Percentiles rank a stretch among this genome's conserved stretches.
Evolutionary conservation across 768 basidiomycete genomes (phyloP).

Genomic region (Pholiota molesta): DNA sequence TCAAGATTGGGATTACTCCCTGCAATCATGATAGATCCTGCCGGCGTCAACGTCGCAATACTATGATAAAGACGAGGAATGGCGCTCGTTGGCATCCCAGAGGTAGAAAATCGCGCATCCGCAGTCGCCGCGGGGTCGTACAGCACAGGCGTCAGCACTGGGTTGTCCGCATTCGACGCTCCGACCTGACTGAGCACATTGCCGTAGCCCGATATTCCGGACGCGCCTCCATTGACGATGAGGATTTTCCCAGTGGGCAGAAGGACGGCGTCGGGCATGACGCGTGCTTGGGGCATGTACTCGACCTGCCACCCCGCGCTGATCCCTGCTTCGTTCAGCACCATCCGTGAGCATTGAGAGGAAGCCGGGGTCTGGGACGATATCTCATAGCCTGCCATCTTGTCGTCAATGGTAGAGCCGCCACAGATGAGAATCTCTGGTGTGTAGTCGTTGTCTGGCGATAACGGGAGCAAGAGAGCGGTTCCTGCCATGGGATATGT

Average conservation of each 20-base stretch:
- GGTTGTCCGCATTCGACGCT: constrained; percentile 76
- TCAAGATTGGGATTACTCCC: constrained; percentile 87
- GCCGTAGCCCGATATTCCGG: constrained; percentile 78
- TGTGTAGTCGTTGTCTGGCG: constrained; percentile 59
- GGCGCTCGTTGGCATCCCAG: constrained; percentile 61
- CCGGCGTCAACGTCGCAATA: constrained; percentile 77
- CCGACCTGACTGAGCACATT: constrained; percentile 74
- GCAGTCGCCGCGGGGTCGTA: constrained; percentile 59
- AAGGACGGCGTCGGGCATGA: constrained; percentile 82
- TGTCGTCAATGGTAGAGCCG: constrained; percentile 69
- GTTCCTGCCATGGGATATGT: constrained; percentile 86
- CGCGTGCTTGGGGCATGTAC: constrained; percentile 70
- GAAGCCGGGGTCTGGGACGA: constrained; percentile 77
- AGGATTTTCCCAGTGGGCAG: constrained; percentile 77
- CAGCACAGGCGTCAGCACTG: constrained; percentile 68
- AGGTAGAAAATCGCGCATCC: constrained; percentile 60
- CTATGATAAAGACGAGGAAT: constrained; percentile 85
- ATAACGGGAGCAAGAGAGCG: constrained; percentile 72
- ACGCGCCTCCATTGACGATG: constrained; percentile 75
- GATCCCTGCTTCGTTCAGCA: constrained; percentile 67
- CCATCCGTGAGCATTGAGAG: constrained; percentile 70
- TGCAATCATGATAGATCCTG: constrained; percentile 74
- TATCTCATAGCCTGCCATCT: constrained; percentile 57
- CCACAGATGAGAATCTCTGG: constrained; percentile 80
- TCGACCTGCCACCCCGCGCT: constrained; percentile 74